Evolutionary conservation across 495 filamentous ascomycete genomes (phyloP).

Genomic region (Lepraria neglecta): DNA sequence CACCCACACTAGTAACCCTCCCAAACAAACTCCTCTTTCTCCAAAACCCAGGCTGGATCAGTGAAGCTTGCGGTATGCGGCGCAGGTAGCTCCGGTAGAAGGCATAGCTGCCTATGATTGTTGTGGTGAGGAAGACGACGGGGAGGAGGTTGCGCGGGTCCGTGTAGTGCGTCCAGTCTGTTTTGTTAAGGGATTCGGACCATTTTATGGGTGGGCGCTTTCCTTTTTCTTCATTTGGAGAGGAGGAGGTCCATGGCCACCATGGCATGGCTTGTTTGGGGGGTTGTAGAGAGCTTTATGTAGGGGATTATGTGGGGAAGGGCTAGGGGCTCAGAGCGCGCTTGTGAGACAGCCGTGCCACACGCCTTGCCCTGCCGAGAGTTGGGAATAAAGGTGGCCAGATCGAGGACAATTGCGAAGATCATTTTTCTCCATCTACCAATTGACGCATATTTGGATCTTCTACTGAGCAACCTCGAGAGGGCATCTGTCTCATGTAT

Average conservation of each 20-base stretch:
- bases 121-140: constrained; percentile 61
- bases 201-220: constrained; percentile 35
- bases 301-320: constrained; percentile 4
- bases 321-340: constrained; percentile 8
- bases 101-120: constrained; percentile 44
- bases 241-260: constrained; percentile 40
- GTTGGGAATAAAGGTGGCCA: constrained; percentile 13
- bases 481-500: neutral
- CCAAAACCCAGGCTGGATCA: constrained; percentile 59
- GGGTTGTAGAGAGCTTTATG: neutral
- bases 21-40: constrained; percentile 71
- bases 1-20: constrained; percentile 85
- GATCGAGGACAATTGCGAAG: neutral
- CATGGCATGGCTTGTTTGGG: constrained; percentile 42
- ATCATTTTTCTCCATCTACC: neutral
- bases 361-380: constrained; percentile 5
- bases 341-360: constrained; percentile 3
- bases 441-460: neutral
- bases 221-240: constrained; percentile 27
- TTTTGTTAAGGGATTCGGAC: constrained; percentile 45
- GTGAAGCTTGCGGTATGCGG: constrained; percentile 65
- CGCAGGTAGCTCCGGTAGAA: constrained; percentile 67
- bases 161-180: constrained; percentile 62
- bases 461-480: neutral
- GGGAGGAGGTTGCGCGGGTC: constrained; percentile 60